A percentile compares a stretch with the other conserved stretches of the same genome.
These are phyloP conservation scores for Solanum raphanifolium DNA, from an alignment of 257 asterid species.

Conservation along the genomic window DNA sequence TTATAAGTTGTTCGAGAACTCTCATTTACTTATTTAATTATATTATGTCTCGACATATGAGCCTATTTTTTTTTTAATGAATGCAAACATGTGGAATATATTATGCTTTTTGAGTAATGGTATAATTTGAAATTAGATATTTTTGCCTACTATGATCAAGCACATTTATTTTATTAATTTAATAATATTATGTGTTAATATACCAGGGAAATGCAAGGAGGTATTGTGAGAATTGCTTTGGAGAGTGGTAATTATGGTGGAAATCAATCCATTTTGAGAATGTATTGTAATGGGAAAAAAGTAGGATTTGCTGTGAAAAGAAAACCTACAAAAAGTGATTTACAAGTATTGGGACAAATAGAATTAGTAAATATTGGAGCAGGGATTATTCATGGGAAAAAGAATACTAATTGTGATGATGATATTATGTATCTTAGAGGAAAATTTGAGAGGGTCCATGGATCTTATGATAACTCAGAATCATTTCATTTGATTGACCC, in stretches of 20 bases:
- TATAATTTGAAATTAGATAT: background rate
- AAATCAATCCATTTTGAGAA: slow-evolving; percentile 29
- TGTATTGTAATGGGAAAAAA: slow-evolving; percentile 49
- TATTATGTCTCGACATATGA: too few species aligned
- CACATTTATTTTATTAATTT: background rate
- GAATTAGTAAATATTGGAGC: slow-evolving; percentile 40
- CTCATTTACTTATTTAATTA: too few species aligned
- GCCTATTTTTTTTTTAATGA: background rate
- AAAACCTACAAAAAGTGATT: slow-evolving; percentile 22
- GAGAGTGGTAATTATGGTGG: slow-evolving; percentile 7
- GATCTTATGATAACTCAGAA: slow-evolving; percentile 31
- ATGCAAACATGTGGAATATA: background rate
- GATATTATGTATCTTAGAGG: slow-evolving; percentile 50
- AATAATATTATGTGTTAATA: background rate
- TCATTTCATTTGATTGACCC: slow-evolving; percentile 55
- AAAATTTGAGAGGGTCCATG: slow-evolving; percentile 37
- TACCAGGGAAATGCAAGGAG: slow-evolving; percentile 37
- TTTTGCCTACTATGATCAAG: background rate
- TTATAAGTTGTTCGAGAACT: too few species aligned
- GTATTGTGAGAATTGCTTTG: slow-evolving; percentile 40
- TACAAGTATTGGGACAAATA: slow-evolving; percentile 27
- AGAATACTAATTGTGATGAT: background rate
- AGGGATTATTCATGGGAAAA: slow-evolving; percentile 20
- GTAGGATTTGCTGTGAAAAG: slow-evolving; percentile 40
- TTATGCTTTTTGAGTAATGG: background rate